Evolutionary conservation across 2,329 filamentous ascomycete species (phyloP), one percentile per base, ranked within the genome.

Genomic region (Penicillium sumatraense): DNA sequence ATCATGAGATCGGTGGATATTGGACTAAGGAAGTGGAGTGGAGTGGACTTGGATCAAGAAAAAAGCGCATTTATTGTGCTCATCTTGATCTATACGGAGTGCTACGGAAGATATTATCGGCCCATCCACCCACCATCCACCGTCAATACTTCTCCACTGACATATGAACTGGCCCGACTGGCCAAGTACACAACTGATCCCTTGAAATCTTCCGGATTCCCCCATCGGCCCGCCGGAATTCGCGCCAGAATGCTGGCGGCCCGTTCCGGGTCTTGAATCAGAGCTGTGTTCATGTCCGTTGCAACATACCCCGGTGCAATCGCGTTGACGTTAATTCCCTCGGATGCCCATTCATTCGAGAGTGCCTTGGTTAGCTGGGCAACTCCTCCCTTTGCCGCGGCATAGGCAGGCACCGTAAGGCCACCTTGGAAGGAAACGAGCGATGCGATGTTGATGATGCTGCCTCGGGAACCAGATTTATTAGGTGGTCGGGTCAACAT

Each of bases 81-180:
- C 24, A 21, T 9, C 24, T 24, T 41, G 16, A 20, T 41, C 29
- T 16, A 18, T n/a, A n/a, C 33, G 13, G 7, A 18, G 6, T 1
- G 21, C 21, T 45, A n/a, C 13, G 6, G 21, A 5, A 29, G 11
- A 9, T 26, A 5, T 13, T 79, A 96, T 80, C 91, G 81, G 1
- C 90, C 91, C 91, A 96, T 96, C 91, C 91, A 96, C 10, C 92
- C 92, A 7, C 92, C 92, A 74, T 96, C 93, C 44, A 96, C 90
- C 23, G 89, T 88, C 63, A 96, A 70, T 5, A 91, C 80, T 75
- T 96, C 90, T 0, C 92, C 92, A 62, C 84, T 91, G 33, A 96
- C 88, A 77, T 96, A 96, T 9, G 80, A 84, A 70, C 89, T 90
- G n/a, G 88, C 89, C 69, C 78, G 82, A 67, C 89, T 89, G 1